Evolutionary conservation across 2,329 filamentous ascomycete species (phyloP), one percentile per base, ranked within the genome.

Genomic region (Xylariaceae sp.): DNA sequence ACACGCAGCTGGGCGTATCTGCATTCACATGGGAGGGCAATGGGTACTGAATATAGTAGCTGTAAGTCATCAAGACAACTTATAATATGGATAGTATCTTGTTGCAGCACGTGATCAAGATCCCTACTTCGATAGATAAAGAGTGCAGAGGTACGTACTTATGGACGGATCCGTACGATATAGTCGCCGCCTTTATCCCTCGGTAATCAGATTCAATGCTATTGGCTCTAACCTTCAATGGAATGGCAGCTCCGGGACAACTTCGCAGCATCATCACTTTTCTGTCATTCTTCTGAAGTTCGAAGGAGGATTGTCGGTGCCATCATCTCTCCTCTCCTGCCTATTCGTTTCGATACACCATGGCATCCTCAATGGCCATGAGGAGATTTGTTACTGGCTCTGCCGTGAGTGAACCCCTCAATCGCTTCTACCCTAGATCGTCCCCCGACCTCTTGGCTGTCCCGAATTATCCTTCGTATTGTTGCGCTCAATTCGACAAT

Each of bases 341-440:
- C 48, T 54, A 57, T 48, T 54, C 52, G 40, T 46, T 46, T 44
- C 56, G 50, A 54, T 54, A 40, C 52, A 72, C 63, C 68, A 86
- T 82, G 78, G 83, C 85, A 75, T 84, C 84, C 73, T 83, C 82
- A 76, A 84, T 86, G 79, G 82, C 83, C 72, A 77, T 86, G 80
- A 83, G 84, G 75, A 82, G 82, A 74, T 74, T 87, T 70, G 77
- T 80, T 71, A 72, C 78, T 69, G 77, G 77, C 72, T 77, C 82
- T 75, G 74, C 81, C 67, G 84, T 86, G 71, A 72, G 84, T 82
- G 46, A 54, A 40, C 45, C 53, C 20, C 48, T 45, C 49, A 42
- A 63, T 68, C 53, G 65, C 61, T 54, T 41, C 20, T 52, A 57
- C 40, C 57, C 61, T 63, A 58, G 59, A 40, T 61, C 47, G 51